These are phyloP conservation scores for Plasmodium billcollinsi DNA, from an alignment of 169 alveolate genomes.

Conservation along the genomic window DNA sequence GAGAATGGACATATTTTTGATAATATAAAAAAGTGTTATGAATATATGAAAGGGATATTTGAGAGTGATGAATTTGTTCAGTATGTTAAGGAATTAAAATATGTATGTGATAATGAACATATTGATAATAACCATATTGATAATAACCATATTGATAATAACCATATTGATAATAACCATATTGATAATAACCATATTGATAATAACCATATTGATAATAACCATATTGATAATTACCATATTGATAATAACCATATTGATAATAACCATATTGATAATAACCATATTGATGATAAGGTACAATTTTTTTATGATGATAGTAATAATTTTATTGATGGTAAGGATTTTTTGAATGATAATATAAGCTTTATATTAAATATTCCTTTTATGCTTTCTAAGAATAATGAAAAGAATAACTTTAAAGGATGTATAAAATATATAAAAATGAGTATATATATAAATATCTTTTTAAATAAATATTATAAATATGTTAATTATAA, in stretches of 20 bases:
- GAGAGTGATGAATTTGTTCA: slow-evolving; percentile 20
- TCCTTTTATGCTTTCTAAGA: slow-evolving; percentile 39
- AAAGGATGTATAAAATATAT: slow-evolving; percentile 35
- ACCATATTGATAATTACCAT: not conserved
- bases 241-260: not conserved
- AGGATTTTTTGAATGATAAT: not conserved
- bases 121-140: no score
- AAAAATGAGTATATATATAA: slow-evolving; percentile 23
- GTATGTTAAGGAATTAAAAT: slow-evolving; percentile 16
- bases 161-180: no score
- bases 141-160: no score
- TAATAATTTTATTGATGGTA: not conserved
- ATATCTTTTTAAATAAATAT: slow-evolving; percentile 5
- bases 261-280: not conserved
- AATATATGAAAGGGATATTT: slow-evolving; percentile 34
- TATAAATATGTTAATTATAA: not conserved
- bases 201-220: no score
- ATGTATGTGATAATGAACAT: not conserved
- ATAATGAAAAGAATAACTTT: slow-evolving; percentile 56
- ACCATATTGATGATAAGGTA: no score
- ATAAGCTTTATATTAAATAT: slow-evolving; percentile 39
- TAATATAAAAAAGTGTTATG: slow-evolving; percentile 23
- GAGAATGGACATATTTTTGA: slow-evolving; percentile 25
- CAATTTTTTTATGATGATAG: no score
- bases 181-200: no score